Conservation (phyloP, 2,329 filamentous ascomycete species). For the Neofusicoccum laricinum region DNA sequence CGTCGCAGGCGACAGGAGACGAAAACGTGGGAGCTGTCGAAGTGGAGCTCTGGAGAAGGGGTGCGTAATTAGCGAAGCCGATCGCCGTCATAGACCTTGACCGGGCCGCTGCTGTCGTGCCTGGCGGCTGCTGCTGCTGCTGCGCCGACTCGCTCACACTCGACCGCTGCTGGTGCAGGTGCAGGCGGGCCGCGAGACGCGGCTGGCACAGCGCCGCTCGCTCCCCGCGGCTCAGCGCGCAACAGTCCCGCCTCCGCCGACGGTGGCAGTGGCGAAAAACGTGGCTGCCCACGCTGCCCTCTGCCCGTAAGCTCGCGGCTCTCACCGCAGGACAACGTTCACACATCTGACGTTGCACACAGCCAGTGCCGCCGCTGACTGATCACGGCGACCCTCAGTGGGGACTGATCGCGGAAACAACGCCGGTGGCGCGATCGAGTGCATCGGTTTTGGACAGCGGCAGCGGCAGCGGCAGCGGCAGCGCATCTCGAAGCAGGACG, state of each 20-base stretch:
- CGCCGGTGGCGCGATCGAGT: too few species aligned
- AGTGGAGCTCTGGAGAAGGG: not conserved
- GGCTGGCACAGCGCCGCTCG: not conserved
- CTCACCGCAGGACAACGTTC: too few species aligned
- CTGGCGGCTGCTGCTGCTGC: not conserved
- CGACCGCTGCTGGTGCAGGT: too few species aligned
- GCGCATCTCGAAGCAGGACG: not conserved
- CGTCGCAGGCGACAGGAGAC: not conserved
- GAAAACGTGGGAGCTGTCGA: not conserved
- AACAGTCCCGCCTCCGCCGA: too few species aligned
- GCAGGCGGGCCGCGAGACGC: too few species aligned
- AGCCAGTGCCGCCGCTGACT: too few species aligned
- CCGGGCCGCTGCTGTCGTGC: not conserved
- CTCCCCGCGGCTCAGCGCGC: not conserved
- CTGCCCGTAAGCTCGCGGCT: too few species aligned
- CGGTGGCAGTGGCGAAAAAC: not conserved
- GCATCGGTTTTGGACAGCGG: too few species aligned
- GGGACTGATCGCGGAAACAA: too few species aligned
- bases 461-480: not conserved
- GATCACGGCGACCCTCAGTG: too few species aligned
- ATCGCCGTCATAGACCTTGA: conserved; percentile 11
- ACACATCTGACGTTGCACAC: too few species aligned
- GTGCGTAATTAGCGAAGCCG: conserved; percentile 10
- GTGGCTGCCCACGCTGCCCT: not conserved
- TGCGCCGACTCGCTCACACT: not conserved